A percentile compares a stretch with the other conserved stretches of the same genome.
Evolutionary conservation across 345 rosid genomes (phyloP).

Genomic region (Citrus unshiu): DNA sequence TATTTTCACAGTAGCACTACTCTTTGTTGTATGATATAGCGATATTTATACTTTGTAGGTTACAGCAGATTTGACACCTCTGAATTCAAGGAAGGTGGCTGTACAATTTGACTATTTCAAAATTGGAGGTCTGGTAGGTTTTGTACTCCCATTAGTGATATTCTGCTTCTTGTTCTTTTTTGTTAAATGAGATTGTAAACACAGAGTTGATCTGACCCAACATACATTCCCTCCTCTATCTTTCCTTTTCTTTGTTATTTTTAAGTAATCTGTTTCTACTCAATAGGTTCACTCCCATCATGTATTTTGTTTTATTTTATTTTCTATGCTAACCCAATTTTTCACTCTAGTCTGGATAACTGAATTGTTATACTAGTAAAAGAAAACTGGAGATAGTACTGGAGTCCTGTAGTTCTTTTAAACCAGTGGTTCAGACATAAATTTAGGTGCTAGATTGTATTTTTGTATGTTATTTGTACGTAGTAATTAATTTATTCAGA

Average conservation of each 20-base stretch:
- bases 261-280: too few species aligned
- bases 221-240: background rate
- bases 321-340: background rate
- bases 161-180: background rate
- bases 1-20: too few species aligned
- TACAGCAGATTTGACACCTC: constrained; percentile 79
- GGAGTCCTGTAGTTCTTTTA: background rate
- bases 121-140: constrained; percentile 70
- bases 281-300: background rate
- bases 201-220: background rate
- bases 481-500: too few species aligned
- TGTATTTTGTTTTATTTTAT: too few species aligned
- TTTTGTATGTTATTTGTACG: too few species aligned
- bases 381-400: background rate
- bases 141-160: background rate
- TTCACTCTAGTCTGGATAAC: too few species aligned
- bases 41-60: constrained; percentile 35
- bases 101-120: constrained; percentile 78
- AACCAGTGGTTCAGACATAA: background rate
- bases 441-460: background rate
- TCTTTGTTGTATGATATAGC: too few species aligned
- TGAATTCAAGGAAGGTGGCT: constrained; percentile 72
- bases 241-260: background rate
- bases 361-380: too few species aligned
- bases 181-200: too few species aligned